phyloP scores from a whole-genome alignment of 192 early-diverging fungal species.

The Gorgonomyces haynaldii region DNA sequence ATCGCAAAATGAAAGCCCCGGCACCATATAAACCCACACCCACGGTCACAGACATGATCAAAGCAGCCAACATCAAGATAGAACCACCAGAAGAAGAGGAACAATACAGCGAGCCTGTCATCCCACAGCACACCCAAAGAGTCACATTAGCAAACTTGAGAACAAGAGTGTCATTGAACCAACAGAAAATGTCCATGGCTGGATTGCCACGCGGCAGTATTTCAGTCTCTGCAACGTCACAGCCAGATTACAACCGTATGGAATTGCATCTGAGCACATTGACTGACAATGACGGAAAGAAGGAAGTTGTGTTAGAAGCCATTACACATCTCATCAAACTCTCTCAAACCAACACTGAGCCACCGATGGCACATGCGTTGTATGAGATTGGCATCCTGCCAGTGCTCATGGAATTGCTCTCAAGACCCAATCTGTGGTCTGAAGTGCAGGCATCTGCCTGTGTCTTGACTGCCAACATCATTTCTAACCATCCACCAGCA shows the following conservation, averaged over 20 bases:
- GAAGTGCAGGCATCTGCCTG: constrained; percentile 3
- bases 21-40: background rate
- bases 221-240: background rate
- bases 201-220: too few relatives aligned
- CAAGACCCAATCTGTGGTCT: background rate
- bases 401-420: constrained; percentile 4
- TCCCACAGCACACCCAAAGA: too few relatives aligned
- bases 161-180: too few relatives aligned
- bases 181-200: too few relatives aligned
- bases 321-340: constrained; percentile 15
- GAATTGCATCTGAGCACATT: constrained; percentile 19
- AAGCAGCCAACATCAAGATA: background rate
- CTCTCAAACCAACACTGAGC: constrained; percentile 7
- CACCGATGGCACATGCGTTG: constrained; percentile 8
- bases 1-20: constrained; percentile 11
- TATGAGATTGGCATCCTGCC: background rate
- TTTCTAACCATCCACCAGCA: constrained; percentile 16
- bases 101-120: too few relatives aligned
- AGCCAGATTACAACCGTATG: constrained; percentile 16
- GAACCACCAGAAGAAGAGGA: background rate
- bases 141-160: too few relatives aligned
- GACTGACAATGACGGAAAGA: constrained; percentile 24
- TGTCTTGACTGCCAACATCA: constrained; percentile 11
- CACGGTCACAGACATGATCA: constrained; percentile 7
- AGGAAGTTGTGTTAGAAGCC: constrained; percentile 14